Base-by-base conservation (phyloP, 2,329 filamentous ascomycete species). In the Epichloe sp. region DNA sequence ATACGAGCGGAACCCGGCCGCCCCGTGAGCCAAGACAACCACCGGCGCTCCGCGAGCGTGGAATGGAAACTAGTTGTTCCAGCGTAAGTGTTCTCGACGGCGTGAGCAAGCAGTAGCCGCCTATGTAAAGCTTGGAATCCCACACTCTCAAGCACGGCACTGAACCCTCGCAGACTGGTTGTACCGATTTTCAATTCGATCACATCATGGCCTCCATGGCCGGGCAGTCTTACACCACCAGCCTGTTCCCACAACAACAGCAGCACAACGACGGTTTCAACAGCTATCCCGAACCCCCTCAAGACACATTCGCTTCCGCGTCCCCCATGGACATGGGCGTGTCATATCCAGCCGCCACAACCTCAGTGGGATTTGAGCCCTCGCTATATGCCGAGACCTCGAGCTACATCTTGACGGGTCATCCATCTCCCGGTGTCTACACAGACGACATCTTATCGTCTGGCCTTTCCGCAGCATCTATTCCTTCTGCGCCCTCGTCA, bases 401-500 rank as follows among this genome's bases (percentile, higher is more conserved):
- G 56, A 67, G 57, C 58, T 73, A 71, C 63, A 63, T 76, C 56
- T 71, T 76, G 58, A 67, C 68, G 59, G 66, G 65, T 58, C 69
- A 68, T 55, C 65, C 70, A 52, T 78, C 76, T 10, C 76, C 76
- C 8, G 64, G 67, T 52, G 65, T 72, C 55, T 78, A 74, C 57
- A 59, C 65, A 19, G 77, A 79, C 42, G 77, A 79, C 49, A 62
- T 65, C 54, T 72, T 75, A 15, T 78, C 74, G 34, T 83, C 75
- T 48, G 80, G 74, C 61, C 73, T 76, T 55, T 88, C 75, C 54
- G 80, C 76, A 53, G 74, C 73, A 23, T 84, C 79, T 53, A 82
- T 67, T 51, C 78, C 71, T 49, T 86, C 83, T 48, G 79, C 79
- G 4, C 72, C 82, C 6, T 85, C 82, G 1, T 86, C 83, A 8